A percentile compares a stretch with the other conserved stretches of the same genome.
phyloP scores from a whole-genome alignment of 441 rosid species.

The Hypseocharis bilobata region DNA sequence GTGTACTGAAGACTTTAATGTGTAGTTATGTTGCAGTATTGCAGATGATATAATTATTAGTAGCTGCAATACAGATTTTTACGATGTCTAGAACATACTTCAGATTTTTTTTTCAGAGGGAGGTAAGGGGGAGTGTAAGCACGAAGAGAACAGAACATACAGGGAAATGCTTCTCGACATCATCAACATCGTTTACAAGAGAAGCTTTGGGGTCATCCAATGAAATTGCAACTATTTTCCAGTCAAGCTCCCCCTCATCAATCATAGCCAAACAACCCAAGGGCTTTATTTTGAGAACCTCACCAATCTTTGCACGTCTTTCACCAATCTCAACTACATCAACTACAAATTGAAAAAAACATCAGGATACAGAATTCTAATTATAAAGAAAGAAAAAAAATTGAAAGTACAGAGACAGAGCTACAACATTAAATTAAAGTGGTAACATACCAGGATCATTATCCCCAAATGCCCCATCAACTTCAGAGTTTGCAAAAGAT shows the following conservation, averaged over 20 bases:
- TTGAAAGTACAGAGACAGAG: not conserved
- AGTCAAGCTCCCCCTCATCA: slow-evolving; percentile 90
- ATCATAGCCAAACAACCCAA: slow-evolving; percentile 77
- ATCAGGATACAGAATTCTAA: not conserved
- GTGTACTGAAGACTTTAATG: not conserved
- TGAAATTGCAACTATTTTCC: slow-evolving; percentile 83
- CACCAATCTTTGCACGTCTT: slow-evolving; percentile 50
- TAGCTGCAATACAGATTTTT: no score
- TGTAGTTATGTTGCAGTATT: not conserved
- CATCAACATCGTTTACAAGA: slow-evolving; percentile 71
- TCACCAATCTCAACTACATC: slow-evolving; percentile 91
- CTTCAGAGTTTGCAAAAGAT: slow-evolving; percentile 59
- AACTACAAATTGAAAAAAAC: slow-evolving; percentile 33
- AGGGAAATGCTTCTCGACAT: slow-evolving; percentile 81
- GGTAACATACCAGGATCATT: slow-evolving; percentile 69
- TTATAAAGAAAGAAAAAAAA: not conserved
- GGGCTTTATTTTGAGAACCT: slow-evolving; percentile 65
- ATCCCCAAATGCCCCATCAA: slow-evolving; percentile 86
- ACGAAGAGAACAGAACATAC: slow-evolving; percentile 29
- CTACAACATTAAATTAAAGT: not conserved
- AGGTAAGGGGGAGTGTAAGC: not conserved
- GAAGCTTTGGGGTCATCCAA: slow-evolving; percentile 81
- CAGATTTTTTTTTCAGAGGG: not conserved
- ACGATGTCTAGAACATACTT: not conserved
- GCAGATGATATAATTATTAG: not conserved